Evolutionary conservation across 106 monocot species (phyloP).

Genomic region (Apostasia ramifera): DNA sequence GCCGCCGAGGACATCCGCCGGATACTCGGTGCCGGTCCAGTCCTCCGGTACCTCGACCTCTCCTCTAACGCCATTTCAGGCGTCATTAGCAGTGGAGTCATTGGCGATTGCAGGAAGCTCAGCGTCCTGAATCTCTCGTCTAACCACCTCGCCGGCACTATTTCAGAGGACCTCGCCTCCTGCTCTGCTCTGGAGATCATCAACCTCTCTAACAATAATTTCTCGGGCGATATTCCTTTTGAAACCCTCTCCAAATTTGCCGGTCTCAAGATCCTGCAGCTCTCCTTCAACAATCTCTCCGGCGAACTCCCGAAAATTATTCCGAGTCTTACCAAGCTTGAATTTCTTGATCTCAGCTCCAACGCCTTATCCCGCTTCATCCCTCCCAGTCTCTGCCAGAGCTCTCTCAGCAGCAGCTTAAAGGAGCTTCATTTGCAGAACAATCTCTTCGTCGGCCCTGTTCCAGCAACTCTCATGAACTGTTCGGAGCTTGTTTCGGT

Average conservation of each 20-base stretch:
- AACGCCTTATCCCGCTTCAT: conserved; percentile 49
- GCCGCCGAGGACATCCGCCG: conserved; percentile 14
- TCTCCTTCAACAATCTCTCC: conserved; percentile 49
- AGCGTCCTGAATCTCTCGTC: conserved; percentile 39
- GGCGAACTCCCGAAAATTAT: conserved; percentile 29
- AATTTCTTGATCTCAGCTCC: conserved; percentile 64
- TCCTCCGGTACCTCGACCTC: conserved; percentile 40
- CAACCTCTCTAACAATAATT: conserved; percentile 57
- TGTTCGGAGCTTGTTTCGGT: conserved; percentile 60
- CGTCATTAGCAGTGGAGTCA: conserved; percentile 15
- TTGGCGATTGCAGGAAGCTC: conserved; percentile 27
- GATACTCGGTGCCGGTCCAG: conserved; percentile 18
- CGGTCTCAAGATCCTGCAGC: conserved; percentile 22
- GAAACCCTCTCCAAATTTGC: conserved; percentile 16
- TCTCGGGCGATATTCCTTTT: conserved; percentile 54
- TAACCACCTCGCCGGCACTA: conserved; percentile 57
- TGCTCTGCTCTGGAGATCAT: conserved; percentile 28
- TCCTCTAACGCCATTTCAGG: conserved; percentile 36
- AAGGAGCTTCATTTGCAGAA: conserved; percentile 68
- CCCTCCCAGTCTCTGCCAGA: conserved; percentile 34
- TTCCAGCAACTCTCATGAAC: conserved; percentile 51
- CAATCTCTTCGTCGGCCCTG: conserved; percentile 49
- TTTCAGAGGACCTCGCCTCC: conserved; percentile 37
- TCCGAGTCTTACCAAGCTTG: conserved; percentile 29
- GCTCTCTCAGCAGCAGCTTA: conserved; percentile 7